phyloP scores from a whole-genome alignment of 2,329 filamentous ascomycete species.

The Aspergillus ibericus region DNA sequence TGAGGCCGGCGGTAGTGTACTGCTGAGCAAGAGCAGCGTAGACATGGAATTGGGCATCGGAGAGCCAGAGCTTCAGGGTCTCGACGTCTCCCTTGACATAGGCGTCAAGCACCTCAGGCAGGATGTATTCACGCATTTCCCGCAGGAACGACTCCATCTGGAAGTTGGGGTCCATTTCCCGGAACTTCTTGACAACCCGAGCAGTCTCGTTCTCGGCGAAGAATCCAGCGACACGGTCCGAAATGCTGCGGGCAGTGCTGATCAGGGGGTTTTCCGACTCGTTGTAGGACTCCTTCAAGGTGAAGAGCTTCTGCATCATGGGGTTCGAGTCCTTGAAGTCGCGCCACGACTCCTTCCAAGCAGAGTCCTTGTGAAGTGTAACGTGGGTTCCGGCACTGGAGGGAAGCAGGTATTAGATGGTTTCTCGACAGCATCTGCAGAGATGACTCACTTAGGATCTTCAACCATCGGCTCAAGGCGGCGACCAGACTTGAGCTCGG shows the following conservation, averaged over 20 bases:
- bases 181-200: constrained; percentile 96
- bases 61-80: constrained; percentile 91
- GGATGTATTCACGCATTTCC: constrained; percentile 95
- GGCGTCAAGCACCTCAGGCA: constrained; percentile 94
- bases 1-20: constrained; percentile 88
- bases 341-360: constrained; percentile 98
- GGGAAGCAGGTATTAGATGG: neutral
- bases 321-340: constrained; percentile 90
- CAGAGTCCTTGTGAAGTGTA: constrained; percentile 93
- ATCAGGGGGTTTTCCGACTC: constrained; percentile 97
- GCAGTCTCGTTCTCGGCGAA: constrained; percentile 99
- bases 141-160: constrained; percentile 92
- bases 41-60: constrained; percentile 91
- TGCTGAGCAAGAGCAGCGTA: constrained; percentile 97
- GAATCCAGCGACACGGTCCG: constrained; percentile 88
- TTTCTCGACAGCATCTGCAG: neutral
- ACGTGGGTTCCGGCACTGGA: constrained; percentile 86
- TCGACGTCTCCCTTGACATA: constrained; percentile 96
- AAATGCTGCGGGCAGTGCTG: constrained; percentile 87
- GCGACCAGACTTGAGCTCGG: constrained; percentile 56
- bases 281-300: constrained; percentile 81
- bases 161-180: constrained; percentile 91
- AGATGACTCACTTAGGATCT: constrained; percentile 74
- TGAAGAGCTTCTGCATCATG: constrained; percentile 84
- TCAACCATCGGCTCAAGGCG: constrained; percentile 68